Conservation (phyloP, 257 asterid genomes). For the Nicotiana knightiana region DNA sequence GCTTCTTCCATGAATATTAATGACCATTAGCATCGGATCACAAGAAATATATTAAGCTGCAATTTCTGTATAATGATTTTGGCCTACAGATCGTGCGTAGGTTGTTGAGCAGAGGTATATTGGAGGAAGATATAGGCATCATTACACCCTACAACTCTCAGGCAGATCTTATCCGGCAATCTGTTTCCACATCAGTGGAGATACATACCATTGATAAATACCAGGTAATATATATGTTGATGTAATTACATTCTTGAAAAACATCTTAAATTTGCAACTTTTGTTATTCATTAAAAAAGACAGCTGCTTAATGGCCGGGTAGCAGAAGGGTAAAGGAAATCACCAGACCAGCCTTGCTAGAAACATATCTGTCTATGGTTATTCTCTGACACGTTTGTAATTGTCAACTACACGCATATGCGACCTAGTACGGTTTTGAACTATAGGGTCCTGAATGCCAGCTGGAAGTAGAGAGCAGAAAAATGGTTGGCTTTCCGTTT, state of each 20-base stretch:
- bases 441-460: conserved; percentile 1
- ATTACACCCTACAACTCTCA: conserved; percentile 94
- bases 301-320: background rate
- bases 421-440: background rate
- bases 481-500: background rate
- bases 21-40: background rate
- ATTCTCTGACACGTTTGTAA: background rate
- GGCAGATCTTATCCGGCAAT: conserved; percentile 60
- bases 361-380: background rate
- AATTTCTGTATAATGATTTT: conserved; percentile 5
- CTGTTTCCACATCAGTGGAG: conserved; percentile 67
- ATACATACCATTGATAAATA: conserved; percentile 93
- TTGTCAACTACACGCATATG: background rate
- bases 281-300: background rate
- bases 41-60: background rate
- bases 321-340: background rate
- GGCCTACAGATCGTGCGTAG: conserved; percentile 40
- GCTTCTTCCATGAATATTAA: background rate
- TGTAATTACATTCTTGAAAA: background rate
- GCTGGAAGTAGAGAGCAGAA: background rate
- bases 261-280: background rate
- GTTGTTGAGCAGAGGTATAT: conserved; percentile 57
- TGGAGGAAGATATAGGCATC: conserved; percentile 69
- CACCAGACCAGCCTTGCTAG: background rate
- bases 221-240: conserved; percentile 50